A percentile compares a stretch with the other conserved stretches of the same genome.
These are phyloP conservation scores for Zymoseptoria tritici DNA, from an alignment of 2,329 filamentous ascomycete species.

Conservation along the genomic window DNA sequence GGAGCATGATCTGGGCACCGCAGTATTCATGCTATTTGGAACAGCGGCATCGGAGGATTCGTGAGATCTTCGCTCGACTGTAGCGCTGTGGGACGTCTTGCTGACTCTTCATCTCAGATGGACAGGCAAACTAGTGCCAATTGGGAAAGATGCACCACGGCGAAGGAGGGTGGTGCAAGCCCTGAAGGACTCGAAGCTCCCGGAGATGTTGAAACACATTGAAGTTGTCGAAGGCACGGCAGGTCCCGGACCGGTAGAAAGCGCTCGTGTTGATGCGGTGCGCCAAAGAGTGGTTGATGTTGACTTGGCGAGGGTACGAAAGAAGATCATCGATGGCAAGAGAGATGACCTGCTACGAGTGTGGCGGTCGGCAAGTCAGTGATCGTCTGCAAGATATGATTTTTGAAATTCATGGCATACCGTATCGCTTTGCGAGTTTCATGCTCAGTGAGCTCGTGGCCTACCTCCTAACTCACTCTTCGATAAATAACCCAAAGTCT, in stretches of 20 bases:
- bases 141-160: neutral
- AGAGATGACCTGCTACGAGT: no score
- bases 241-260: no score
- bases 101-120: neutral
- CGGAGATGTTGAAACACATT: neutral
- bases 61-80: neutral
- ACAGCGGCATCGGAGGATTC: neutral
- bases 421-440: no score
- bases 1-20: neutral
- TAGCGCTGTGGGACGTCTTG: neutral
- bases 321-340: no score
- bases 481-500: conserved; percentile 67
- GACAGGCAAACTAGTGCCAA: neutral
- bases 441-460: no score
- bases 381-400: no score
- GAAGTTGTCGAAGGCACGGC: no score
- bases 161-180: neutral
- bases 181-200: neutral
- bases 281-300: no score
- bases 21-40: neutral
- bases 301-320: no score
- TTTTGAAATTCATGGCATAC: no score
- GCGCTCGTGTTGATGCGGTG: no score
- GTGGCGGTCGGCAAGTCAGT: no score
- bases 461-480: neutral